Percentiles rank a stretch among this genome's conserved stretches.
phyloP scores from a whole-genome alignment of 2,329 filamentous ascomycete genomes.

The Penicillium sp. region DNA sequence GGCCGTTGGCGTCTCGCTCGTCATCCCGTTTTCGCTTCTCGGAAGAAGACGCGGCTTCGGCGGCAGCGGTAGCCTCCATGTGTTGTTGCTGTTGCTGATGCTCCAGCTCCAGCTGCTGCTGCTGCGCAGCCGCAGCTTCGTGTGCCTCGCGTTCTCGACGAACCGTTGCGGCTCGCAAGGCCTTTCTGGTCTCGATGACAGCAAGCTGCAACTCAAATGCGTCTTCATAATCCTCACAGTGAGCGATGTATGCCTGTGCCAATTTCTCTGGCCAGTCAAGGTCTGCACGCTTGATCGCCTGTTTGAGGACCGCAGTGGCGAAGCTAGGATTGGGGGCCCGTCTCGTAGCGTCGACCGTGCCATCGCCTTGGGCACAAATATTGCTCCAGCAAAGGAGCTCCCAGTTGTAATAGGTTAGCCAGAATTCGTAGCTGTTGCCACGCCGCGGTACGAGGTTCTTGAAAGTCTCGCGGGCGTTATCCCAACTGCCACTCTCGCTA shows the following conservation, averaged over 20 bases:
- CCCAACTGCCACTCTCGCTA: conserved; percentile 71
- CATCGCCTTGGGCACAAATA: conserved; percentile 46
- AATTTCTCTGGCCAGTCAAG: conserved; percentile 48
- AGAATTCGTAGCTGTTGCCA: conserved; percentile 82
- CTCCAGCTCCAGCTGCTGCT: conserved; percentile 10
- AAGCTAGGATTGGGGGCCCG: conserved; percentile 61
- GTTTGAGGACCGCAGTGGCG: conserved; percentile 70
- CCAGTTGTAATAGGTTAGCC: conserved; percentile 87
- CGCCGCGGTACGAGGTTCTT: conserved; percentile 63
- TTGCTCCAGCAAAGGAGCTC: conserved; percentile 70
- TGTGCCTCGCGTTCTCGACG: conserved; percentile 62
- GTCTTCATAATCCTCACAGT: conserved; percentile 83
- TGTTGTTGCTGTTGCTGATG: conserved; percentile 5
- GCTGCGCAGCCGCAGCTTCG: conserved; percentile 44
- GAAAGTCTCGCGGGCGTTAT: conserved; percentile 73
- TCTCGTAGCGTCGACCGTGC: conserved; percentile 48
- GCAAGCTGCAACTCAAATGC: conserved; percentile 68
- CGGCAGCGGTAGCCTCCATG: conserved; percentile 14
- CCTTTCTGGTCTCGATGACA: conserved; percentile 65
- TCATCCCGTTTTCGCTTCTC: conserved; percentile 68
- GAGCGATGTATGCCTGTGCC: conserved; percentile 42
- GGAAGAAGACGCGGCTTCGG: conserved; percentile 17
- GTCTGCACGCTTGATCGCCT: conserved; percentile 55
- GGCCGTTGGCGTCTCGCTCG: conserved; percentile 47
- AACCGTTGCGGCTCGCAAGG: conserved; percentile 56